Base-by-base conservation (phyloP, 495 filamentous ascomycete species). In the Lasiosphaeris hirsuta region DNA sequence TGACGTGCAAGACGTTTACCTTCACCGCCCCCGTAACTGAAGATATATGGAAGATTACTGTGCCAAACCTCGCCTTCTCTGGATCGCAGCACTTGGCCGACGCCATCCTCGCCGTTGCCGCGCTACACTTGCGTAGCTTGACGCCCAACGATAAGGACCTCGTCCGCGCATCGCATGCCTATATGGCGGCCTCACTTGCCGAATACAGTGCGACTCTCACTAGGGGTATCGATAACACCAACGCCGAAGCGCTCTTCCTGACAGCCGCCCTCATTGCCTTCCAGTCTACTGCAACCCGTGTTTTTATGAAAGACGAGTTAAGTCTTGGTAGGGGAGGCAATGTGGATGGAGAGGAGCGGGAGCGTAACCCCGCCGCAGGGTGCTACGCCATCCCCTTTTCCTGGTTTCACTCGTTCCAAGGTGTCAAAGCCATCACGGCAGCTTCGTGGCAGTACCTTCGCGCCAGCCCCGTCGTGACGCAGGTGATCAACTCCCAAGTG, bases 381-480 rank as follows among this genome's bases (percentile, higher is more conserved):
- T 61, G 68, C 19, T 82, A 84, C 59, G 61, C 65, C 6, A 63
- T 83, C 15, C 81, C 81, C 10, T 64, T 83, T 6, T 74, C 77
- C 0, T 83, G 78, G 78, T 83, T 84, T 49, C 79, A 82, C 54
- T 74, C 80, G n/a, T 83, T 83, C 63, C 81, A 83, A 54, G 81
- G 81, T 11, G 77, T 83, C 45, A 83, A 84, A 44, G 76, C 79
- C 18, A 70, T 79, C 57, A 78, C 77, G 1, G 73, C 77, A 7
- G 71, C 75, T 7, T 76, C 75, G 10, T 80, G 77, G 78, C 77
- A 77, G 42, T 84, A 76, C 71, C 64, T 84, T 10, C 68, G 81
- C 10, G 66, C 65, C 19, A 81, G 78, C 61, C 69, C 72, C 7
- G 74, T 79, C 5, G 73, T 81, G 33, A 74, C 74, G 4, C 74